phyloP scores from a whole-genome alignment of 257 asterid species.

The Coffea eugenioides region DNA sequence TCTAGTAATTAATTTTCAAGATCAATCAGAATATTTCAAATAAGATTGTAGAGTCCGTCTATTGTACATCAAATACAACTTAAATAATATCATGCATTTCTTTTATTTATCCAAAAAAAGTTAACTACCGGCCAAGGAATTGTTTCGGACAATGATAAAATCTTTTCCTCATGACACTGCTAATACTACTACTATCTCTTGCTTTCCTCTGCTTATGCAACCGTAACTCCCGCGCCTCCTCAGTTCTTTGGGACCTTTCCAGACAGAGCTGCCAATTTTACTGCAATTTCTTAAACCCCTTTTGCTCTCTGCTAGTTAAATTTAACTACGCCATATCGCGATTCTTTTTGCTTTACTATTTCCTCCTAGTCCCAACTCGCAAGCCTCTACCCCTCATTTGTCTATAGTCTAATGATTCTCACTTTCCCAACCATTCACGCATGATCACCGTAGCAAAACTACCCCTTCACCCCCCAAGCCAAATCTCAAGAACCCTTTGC shows the following conservation, averaged over 20 bases:
- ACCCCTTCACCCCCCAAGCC: constrained; percentile 43
- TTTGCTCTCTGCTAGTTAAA: neutral
- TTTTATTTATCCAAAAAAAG: too few species aligned
- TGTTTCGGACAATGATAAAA: too few species aligned
- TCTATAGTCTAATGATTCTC: neutral
- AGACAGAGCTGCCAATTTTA: neutral
- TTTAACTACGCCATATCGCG: neutral
- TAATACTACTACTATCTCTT: too few species aligned
- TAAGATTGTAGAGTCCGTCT: too few species aligned
- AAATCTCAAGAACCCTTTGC: constrained; percentile 38
- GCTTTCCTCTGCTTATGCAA: neutral
- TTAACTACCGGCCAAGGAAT: too few species aligned
- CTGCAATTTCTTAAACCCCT: neutral
- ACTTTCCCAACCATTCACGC: constrained; percentile 16
- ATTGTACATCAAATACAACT: too few species aligned
- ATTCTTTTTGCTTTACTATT: neutral
- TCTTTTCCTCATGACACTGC: too few species aligned
- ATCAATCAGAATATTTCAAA: too few species aligned
- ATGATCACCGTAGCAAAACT: constrained; percentile 54
- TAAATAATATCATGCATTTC: too few species aligned
- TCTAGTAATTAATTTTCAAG: too few species aligned
- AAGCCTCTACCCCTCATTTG: neutral
- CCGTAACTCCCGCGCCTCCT: neutral
- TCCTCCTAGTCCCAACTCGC: neutral
- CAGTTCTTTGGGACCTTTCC: neutral